These are phyloP conservation scores for Sporothrix brasiliensis DNA, from an alignment of 2,329 filamentous ascomycete genomes.

Conservation along the genomic window DNA sequence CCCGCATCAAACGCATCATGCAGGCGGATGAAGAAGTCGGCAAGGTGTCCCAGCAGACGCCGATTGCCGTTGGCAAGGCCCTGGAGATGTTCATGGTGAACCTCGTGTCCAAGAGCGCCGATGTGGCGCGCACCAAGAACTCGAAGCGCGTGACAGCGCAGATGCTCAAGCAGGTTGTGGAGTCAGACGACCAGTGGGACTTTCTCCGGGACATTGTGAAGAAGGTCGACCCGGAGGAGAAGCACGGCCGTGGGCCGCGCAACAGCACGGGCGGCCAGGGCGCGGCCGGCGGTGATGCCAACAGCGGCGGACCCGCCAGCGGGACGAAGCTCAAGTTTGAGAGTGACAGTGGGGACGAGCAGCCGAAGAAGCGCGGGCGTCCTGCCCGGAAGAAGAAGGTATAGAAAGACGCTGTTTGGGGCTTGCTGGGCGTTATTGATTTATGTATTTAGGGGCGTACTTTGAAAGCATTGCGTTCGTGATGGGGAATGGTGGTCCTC, in stretches of 20 bases:
- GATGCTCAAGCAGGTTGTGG: constrained; percentile 89
- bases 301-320: constrained; percentile 11
- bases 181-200: constrained; percentile 89
- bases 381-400: constrained; percentile 55
- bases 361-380: constrained; percentile 38
- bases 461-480: constrained; percentile 12
- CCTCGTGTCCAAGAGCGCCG: constrained; percentile 83
- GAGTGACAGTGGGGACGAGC: constrained; percentile 45
- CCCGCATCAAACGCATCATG: constrained; percentile 98
- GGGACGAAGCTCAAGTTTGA: constrained; percentile 35
- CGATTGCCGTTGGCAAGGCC: constrained; percentile 92
- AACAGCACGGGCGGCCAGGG: constrained; percentile 57
- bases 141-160: constrained; percentile 87
- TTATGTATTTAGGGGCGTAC: neutral
- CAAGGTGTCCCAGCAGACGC: constrained; percentile 96
- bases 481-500: neutral
- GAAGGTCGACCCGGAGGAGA: constrained; percentile 68
- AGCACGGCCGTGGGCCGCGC: constrained; percentile 49
- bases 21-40: constrained; percentile 98
- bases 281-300: constrained; percentile 32
- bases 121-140: constrained; percentile 77
- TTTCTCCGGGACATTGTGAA: constrained; percentile 89
- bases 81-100: constrained; percentile 98
- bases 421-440: neutral
- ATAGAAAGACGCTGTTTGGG: constrained; percentile 25